A percentile compares a stretch with the other conserved stretches of the same genome.
Conservation (phyloP, 2,329 filamentous ascomycete species). For the Pseudogymnoascus sp. region DNA sequence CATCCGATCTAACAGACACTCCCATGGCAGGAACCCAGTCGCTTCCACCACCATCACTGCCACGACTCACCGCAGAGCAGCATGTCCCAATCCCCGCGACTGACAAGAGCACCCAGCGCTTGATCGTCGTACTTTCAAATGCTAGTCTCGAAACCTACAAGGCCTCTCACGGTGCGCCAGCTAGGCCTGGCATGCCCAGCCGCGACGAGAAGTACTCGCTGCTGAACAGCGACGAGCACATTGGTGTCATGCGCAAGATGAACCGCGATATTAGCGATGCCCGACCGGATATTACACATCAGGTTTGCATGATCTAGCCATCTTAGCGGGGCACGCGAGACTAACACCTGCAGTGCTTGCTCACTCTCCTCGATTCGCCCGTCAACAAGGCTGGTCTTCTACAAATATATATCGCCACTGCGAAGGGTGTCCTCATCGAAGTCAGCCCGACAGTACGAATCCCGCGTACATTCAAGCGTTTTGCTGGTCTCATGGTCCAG, state of each 20-base stretch:
- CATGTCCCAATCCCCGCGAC: constrained; percentile 72
- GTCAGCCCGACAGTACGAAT: constrained; percentile 98
- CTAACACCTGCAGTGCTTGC: constrained; percentile 64
- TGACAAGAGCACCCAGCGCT: constrained; percentile 83
- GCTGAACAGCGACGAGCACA: constrained; percentile 98
- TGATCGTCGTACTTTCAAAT: constrained; percentile 95
- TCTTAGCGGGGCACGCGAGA: constrained; percentile 16
- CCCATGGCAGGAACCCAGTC: constrained; percentile 74
- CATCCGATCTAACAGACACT: constrained; percentile 12
- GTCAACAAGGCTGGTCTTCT: constrained; percentile 97
- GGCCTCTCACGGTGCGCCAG: constrained; percentile 64
- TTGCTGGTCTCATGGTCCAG: constrained; percentile 97
- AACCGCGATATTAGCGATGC: constrained; percentile 97
- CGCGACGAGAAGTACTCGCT: constrained; percentile 90
- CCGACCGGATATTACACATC: constrained; percentile 94
- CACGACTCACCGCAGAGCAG: constrained; percentile 89
- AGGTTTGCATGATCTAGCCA: constrained; percentile 54
- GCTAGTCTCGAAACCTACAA: constrained; percentile 97
- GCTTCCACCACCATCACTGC: constrained; percentile 81
- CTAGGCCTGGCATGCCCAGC: constrained; percentile 56
- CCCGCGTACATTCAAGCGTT: constrained; percentile 96
- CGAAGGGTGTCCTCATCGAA: constrained; percentile 94
- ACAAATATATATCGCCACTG: constrained; percentile 97
- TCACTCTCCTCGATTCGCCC: constrained; percentile 93
- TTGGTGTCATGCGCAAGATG: constrained; percentile 99